Evolutionary conservation across 2,329 filamentous ascomycete species (phyloP).

Genomic region (Aspergillus arachidicola): DNA sequence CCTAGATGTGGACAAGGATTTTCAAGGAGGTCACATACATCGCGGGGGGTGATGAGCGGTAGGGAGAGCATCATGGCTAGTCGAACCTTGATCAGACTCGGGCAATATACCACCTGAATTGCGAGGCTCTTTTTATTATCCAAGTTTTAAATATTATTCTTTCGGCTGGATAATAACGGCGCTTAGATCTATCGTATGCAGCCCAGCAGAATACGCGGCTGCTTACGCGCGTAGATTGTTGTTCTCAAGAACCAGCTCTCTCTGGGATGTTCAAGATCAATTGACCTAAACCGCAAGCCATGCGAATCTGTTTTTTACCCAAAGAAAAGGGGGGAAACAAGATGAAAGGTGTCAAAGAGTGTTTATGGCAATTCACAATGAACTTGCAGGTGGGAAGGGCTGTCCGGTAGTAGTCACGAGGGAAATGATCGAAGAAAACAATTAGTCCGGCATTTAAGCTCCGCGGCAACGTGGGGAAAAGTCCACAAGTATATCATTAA

Average conservation of each 20-base stretch:
- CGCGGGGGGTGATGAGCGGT: conserved; percentile 69
- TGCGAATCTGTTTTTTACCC: not conserved
- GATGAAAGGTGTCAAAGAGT: not conserved
- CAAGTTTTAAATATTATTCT: not conserved
- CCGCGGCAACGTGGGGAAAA: conserved; percentile 5
- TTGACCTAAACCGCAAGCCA: not conserved
- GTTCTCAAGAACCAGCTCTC: not conserved
- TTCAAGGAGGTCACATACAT: conserved; percentile 54
- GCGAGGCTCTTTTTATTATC: not conserved
- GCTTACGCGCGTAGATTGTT: not conserved
- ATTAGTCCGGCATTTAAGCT: not conserved
- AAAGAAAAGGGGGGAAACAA: not conserved
- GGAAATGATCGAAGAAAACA: not conserved
- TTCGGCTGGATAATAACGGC: not conserved
- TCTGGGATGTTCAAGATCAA: not conserved
- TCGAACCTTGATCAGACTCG: not conserved
- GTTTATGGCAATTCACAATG: not conserved
- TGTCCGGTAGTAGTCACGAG: not conserved
- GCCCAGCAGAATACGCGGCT: not conserved
- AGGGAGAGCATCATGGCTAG: conserved; percentile 58
- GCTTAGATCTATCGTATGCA: not conserved
- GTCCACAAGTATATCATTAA: not conserved
- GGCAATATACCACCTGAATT: not conserved
- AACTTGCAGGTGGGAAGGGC: not conserved
- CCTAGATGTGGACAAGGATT: not conserved